Conservation (phyloP, 345 rosid species). For the Erodium maritimum region DNA sequence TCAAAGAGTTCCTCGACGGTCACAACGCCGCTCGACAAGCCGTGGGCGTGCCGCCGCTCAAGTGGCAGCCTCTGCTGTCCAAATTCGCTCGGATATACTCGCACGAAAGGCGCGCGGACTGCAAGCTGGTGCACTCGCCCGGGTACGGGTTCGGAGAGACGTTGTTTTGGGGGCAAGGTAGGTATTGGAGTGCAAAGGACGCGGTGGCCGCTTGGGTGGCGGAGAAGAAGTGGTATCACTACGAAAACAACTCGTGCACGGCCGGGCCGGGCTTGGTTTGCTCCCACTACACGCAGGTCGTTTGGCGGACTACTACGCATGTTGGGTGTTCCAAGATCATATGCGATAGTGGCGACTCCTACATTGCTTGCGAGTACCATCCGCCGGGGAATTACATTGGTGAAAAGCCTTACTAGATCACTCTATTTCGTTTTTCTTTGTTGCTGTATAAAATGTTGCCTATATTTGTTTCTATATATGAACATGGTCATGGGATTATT, state of each 20-base stretch:
- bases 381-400: conserved; percentile 12
- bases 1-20: conserved; percentile 3
- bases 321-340: conserved; percentile 10
- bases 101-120: conserved; percentile 4
- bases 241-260: conserved; percentile 4
- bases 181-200: neutral
- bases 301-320: conserved; percentile 3
- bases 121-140: conserved; percentile 9
- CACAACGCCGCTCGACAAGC: conserved; percentile 2
- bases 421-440: no score
- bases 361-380: conserved; percentile 10
- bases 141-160: conserved; percentile 6
- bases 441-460: no score
- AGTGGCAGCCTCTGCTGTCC: conserved; percentile 1
- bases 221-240: conserved; percentile 7
- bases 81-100: conserved; percentile 3
- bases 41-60: conserved; percentile 5
- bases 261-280: conserved; percentile 3
- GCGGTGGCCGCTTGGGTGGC: conserved; percentile 10
- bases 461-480: no score
- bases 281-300: conserved; percentile 11
- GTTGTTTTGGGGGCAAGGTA: conserved; percentile 10
- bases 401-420: conserved; percentile 9
- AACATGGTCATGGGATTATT: no score
- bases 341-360: conserved; percentile 7